Evolutionary conservation across 768 basidiomycete genomes (phyloP).

Genomic region (Suillus cothurnatus): DNA sequence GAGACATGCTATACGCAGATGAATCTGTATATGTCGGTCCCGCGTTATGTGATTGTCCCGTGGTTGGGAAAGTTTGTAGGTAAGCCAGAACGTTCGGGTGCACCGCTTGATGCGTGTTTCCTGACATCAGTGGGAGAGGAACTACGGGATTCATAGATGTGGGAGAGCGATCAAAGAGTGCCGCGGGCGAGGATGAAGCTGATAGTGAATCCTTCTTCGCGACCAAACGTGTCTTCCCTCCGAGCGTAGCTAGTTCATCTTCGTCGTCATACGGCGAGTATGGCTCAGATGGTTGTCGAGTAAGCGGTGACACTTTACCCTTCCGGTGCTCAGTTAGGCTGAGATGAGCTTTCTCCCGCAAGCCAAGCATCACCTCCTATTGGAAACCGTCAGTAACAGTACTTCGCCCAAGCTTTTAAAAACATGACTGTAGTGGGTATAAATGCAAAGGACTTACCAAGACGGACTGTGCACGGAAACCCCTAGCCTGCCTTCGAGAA

Average conservation of each 20-base stretch:
- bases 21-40: constrained; percentile 27
- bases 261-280: constrained; percentile 51
- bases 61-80: constrained; percentile 57
- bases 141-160: constrained; percentile 72
- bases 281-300: constrained; percentile 41
- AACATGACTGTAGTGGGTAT: not conserved
- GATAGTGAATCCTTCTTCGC: constrained; percentile 61
- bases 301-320: constrained; percentile 50
- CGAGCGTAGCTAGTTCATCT: constrained; percentile 64
- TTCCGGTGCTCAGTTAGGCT: constrained; percentile 65
- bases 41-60: constrained; percentile 22
- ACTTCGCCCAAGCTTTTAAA: not conserved
- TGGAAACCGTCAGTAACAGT: not conserved
- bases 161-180: constrained; percentile 60
- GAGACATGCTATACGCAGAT: constrained; percentile 27
- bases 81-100: constrained; percentile 72
- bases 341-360: constrained; percentile 67
- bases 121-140: constrained; percentile 59
- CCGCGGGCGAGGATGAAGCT: constrained; percentile 42
- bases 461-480: constrained; percentile 66
- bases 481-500: constrained; percentile 71
- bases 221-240: constrained; percentile 68
- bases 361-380: constrained; percentile 63
- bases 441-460: constrained; percentile 44
- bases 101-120: constrained; percentile 49